Evolutionary conservation across 306 rosid species (phyloP).

Genomic region (Trifolium repens): DNA sequence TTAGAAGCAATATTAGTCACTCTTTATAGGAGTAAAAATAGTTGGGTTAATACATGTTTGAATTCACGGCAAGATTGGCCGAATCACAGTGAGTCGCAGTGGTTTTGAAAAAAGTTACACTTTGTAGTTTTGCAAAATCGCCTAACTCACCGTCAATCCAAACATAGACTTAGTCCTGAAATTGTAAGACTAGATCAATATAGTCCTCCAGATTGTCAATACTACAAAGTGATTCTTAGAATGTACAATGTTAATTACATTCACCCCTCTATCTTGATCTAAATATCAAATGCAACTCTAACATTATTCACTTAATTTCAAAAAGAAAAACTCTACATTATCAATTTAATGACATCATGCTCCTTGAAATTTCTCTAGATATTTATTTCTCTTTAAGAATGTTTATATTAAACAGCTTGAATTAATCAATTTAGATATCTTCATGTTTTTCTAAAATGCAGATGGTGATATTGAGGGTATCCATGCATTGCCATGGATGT

Average conservation of each 20-base stretch:
- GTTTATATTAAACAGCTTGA: background rate
- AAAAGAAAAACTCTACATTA: background rate
- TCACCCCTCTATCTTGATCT: no score
- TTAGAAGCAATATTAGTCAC: background rate
- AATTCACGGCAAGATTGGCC: no score
- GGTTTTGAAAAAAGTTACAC: no score
- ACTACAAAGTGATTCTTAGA: background rate
- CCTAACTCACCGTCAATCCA: no score
- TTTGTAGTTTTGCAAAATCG: no score
- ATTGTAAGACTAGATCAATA: background rate
- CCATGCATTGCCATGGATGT: slow-evolving; percentile 95
- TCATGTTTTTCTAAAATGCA: slow-evolving; percentile 38
- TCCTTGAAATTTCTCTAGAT: no score
- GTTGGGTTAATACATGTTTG: no score
- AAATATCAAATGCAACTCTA: background rate
- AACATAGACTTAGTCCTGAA: no score
- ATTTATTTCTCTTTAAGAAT: background rate
- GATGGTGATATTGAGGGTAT: slow-evolving; percentile 84
- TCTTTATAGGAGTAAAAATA: background rate
- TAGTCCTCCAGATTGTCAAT: background rate
- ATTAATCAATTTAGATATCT: slow-evolving; percentile 13
- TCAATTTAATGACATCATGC: no score
- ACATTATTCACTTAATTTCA: background rate
- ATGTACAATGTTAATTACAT: no score
- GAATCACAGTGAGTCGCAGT: no score